phyloP scores from a whole-genome alignment of 495 filamentous ascomycete species.

The Neurospora sp. region DNA sequence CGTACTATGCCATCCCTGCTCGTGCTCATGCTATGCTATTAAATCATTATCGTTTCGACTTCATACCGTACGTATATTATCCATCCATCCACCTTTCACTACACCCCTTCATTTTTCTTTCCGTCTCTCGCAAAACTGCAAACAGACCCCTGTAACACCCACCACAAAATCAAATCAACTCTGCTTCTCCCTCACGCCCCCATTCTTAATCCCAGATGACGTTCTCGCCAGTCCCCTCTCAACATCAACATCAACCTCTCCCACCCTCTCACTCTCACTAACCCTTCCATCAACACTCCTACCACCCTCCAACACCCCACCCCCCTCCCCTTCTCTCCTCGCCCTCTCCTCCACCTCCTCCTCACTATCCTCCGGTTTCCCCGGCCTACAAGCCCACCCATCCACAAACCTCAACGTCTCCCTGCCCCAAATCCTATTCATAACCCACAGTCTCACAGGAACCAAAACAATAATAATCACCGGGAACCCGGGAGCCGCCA shows the following conservation, averaged over 20 bases:
- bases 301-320: background rate
- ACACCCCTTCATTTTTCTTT: background rate
- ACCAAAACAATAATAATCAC: slow-evolving; percentile 58
- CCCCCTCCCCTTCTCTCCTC: background rate
- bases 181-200: background rate
- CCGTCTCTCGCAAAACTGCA: background rate
- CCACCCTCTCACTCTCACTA: background rate
- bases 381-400: slow-evolving; percentile 60
- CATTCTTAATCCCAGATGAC: background rate
- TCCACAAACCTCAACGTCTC: slow-evolving; percentile 56
- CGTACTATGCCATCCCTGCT: background rate
- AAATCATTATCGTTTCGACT: background rate
- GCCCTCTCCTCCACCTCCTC: background rate
- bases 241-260: background rate
- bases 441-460: slow-evolving; percentile 49
- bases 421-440: slow-evolving; percentile 53
- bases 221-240: background rate
- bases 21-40: background rate
- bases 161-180: background rate
- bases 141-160: background rate
- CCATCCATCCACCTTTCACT: background rate
- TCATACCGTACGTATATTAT: background rate
- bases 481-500: slow-evolving; percentile 55
- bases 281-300: background rate
- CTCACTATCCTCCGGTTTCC: slow-evolving; percentile 53